Evolutionary conservation across 345 rosid species (phyloP).

Genomic region (Eucalyptus decipiens): DNA sequence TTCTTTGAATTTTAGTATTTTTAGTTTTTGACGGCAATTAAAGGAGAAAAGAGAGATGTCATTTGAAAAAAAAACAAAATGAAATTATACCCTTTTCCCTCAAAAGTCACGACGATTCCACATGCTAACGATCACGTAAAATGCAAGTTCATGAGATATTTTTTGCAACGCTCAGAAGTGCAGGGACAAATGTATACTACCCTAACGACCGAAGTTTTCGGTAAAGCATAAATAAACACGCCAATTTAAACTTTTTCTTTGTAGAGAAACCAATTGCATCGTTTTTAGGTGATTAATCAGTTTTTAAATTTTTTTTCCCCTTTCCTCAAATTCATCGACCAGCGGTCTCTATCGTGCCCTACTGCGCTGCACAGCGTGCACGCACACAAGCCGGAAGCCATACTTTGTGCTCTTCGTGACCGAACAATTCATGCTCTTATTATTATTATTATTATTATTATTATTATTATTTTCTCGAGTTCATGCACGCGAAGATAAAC

Average conservation of each 20-base stretch:
- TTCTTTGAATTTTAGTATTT: not conserved
- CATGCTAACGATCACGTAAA: not conserved
- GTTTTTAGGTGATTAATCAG: not conserved
- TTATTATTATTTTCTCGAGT: not conserved
- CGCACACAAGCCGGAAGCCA: not conserved
- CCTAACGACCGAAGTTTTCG: not conserved
- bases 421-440: not conserved
- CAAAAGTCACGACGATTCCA: not conserved
- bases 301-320: not conserved
- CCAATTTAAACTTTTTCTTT: not conserved
- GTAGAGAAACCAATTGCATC: not conserved
- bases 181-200: fast-evolving
- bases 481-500: not conserved
- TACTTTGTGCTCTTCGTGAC: not conserved
- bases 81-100: not conserved
- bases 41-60: not conserved
- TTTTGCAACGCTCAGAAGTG: not conserved
- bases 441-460: no score
- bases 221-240: not conserved
- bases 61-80: not conserved
- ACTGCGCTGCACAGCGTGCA: fast-evolving
- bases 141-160: not conserved
- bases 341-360: not conserved
- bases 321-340: not conserved
- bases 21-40: not conserved